Evolutionary conservation across 768 basidiomycete species (phyloP).

Genomic region (Daedaleopsis nitida): DNA sequence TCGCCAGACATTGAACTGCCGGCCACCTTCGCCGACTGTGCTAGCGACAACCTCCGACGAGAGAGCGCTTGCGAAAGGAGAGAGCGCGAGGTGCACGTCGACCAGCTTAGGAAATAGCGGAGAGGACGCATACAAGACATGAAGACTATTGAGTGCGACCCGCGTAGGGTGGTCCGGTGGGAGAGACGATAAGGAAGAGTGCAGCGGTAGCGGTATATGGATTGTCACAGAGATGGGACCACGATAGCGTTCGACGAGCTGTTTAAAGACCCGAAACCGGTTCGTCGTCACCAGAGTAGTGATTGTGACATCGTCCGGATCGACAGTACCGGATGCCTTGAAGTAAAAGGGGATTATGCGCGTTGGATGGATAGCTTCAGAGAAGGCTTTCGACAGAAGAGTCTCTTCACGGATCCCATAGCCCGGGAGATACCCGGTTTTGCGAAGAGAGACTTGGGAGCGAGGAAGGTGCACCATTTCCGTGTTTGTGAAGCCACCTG

Average conservation of each 20-base stretch:
- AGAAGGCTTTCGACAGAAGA: constrained; percentile 70
- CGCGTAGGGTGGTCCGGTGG: constrained; percentile 29
- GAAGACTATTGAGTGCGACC: constrained; percentile 60
- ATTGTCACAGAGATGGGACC: constrained; percentile 86
- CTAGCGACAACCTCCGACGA: constrained; percentile 5
- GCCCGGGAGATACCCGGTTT: not conserved
- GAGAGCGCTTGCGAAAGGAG: constrained; percentile 48
- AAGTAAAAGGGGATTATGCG: constrained; percentile 84
- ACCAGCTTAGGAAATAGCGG: constrained; percentile 67
- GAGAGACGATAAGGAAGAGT: constrained; percentile 39
- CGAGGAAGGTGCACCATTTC: constrained; percentile 1
- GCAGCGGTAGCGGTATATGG: constrained; percentile 59
- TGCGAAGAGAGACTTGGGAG: not conserved
- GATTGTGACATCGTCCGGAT: constrained; percentile 74
- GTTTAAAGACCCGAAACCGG: constrained; percentile 70
- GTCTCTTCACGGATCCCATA: constrained; percentile 45
- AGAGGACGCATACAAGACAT: constrained; percentile 66
- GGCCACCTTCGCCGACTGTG: constrained; percentile 41
- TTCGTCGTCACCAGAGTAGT: constrained; percentile 84
- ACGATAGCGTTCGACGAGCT: constrained; percentile 75
- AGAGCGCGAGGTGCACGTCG: constrained; percentile 85
- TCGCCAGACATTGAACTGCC: constrained; percentile 90
- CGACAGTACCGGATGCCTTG: constrained; percentile 57
- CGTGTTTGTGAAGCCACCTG: constrained; percentile 7
- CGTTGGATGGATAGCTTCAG: constrained; percentile 69